Conservation (phyloP, 2,329 filamentous ascomycete genomes). For the Kalmusia sp. region DNA sequence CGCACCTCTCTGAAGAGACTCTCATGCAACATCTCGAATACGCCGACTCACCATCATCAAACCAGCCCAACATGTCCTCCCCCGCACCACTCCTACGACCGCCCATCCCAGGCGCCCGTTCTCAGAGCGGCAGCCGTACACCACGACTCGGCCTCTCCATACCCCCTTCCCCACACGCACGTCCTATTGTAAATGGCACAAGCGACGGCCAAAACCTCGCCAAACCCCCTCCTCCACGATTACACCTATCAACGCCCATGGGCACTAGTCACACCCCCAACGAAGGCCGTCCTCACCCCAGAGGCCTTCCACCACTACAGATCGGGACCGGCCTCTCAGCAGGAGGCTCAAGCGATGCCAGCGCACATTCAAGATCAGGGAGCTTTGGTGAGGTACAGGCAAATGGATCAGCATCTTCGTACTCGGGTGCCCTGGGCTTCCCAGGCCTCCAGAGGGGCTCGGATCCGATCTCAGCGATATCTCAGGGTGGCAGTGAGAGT, state of each 20-base stretch:
- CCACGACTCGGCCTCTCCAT: conserved; percentile 89
- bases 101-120: conserved; percentile 72
- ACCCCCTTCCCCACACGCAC: conserved; percentile 82
- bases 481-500: conserved; percentile 75
- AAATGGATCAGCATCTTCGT: conserved; percentile 88
- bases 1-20: conserved; percentile 10
- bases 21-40: conserved; percentile 33
- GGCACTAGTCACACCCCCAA: conserved; percentile 77
- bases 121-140: conserved; percentile 67
- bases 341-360: conserved; percentile 80
- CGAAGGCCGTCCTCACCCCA: conserved; percentile 64
- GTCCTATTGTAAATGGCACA: conserved; percentile 73
- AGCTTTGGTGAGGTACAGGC: conserved; percentile 83
- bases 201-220: conserved; percentile 45
- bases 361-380: conserved; percentile 80
- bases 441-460: conserved; percentile 72
- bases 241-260: conserved; percentile 88
- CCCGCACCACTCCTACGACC: conserved; percentile 83
- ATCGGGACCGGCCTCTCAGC: conserved; percentile 64
- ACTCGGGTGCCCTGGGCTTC: conserved; percentile 78
- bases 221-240: conserved; percentile 74
- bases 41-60: conserved; percentile 28
- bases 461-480: conserved; percentile 89
- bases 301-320: conserved; percentile 63
- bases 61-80: conserved; percentile 68